phyloP scores from a whole-genome alignment of 352 stramenopile species.

The Nothophytophthora sp. region DNA sequence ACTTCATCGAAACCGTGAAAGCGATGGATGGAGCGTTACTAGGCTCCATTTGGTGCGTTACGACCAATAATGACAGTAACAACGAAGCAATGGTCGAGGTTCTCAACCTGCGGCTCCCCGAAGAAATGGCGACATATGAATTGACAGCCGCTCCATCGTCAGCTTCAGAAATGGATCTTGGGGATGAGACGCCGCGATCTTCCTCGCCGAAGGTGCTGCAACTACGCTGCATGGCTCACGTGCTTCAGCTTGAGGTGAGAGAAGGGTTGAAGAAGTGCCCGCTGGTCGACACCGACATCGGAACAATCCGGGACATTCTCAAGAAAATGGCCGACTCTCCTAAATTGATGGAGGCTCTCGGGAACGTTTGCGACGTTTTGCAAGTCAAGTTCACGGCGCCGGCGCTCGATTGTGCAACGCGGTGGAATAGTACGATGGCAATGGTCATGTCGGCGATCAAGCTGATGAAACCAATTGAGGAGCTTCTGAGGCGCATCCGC shows the following conservation, averaged over 20 bases:
- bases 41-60: not conserved
- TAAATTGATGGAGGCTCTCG: not conserved
- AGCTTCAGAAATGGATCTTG: too few relatives aligned
- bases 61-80: not conserved
- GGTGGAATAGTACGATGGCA: not conserved
- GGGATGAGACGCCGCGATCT: too few relatives aligned
- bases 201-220: not conserved
- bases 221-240: conserved; percentile 10
- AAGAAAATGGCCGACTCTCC: conserved; percentile 4
- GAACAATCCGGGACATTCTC: conserved; percentile 1
- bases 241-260: conserved; percentile 12
- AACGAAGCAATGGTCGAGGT: not conserved
- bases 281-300: conserved; percentile 3
- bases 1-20: not conserved
- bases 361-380: not conserved
- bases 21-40: not conserved
- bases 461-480: not conserved
- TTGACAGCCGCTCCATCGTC: too few relatives aligned
- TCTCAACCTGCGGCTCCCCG: not conserved
- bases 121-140: not conserved
- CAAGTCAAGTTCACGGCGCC: not conserved
- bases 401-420: not conserved
- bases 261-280: conserved; percentile 3
- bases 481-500: not conserved
- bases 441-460: not conserved